These are phyloP conservation scores for Mycena vulgaris DNA, from an alignment of 768 basidiomycete genomes.

Conservation along the genomic window DNA sequence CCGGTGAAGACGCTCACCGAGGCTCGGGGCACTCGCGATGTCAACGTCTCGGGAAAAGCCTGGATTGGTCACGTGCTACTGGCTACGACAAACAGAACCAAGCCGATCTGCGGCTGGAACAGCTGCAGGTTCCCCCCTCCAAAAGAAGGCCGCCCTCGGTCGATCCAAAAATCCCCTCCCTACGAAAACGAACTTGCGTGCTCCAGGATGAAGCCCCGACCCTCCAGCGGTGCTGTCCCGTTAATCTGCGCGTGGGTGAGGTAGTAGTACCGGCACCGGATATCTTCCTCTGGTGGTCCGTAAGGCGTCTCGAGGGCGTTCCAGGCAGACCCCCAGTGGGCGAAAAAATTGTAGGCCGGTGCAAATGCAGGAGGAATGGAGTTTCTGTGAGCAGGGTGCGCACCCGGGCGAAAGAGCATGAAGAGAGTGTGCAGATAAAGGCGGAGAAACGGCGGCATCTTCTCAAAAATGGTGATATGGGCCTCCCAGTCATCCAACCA, in stretches of 20 bases:
- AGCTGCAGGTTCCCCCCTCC: too few relatives aligned
- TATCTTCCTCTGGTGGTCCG: neutral
- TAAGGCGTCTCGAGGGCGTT: neutral
- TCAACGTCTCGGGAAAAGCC: too few relatives aligned
- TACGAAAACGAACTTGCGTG: neutral
- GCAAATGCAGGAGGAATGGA: neutral
- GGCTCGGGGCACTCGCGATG: too few relatives aligned
- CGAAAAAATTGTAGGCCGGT: neutral
- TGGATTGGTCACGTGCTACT: too few relatives aligned
- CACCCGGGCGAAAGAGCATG: neutral
- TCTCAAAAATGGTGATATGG: neutral
- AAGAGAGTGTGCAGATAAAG: neutral
- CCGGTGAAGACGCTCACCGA: too few relatives aligned
- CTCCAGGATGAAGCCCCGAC: neutral
- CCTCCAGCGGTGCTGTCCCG: neutral
- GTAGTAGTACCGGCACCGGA: neutral
- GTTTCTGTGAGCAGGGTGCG: neutral
- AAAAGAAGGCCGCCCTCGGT: too few relatives aligned
- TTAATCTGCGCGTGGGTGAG: neutral
- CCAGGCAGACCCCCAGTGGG: neutral
- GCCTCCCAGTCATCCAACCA: neutral
- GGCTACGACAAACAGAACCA: too few relatives aligned
- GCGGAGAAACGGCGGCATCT: neutral
- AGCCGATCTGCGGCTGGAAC: too few relatives aligned
- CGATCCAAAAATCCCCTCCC: neutral